Evolutionary conservation across 164 flowering plant species (phyloP).

Genomic region (Santalum album): DNA sequence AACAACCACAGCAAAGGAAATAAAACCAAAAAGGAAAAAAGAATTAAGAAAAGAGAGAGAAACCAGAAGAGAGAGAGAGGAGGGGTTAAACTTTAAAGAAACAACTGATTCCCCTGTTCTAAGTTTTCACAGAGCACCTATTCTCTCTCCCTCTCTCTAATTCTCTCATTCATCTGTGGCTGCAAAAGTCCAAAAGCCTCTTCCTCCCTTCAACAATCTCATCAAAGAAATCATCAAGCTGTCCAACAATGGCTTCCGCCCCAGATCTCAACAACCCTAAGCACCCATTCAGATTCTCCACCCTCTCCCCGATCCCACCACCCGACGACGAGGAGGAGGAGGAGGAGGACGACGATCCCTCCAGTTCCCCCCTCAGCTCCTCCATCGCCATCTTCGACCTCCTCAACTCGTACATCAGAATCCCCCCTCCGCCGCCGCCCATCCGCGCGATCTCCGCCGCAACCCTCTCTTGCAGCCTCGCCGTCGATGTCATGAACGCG

Average conservation of each 20-base stretch:
- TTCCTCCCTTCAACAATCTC: constrained; percentile 96
- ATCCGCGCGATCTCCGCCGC: constrained; percentile 46
- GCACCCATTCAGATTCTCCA: constrained; percentile 38
- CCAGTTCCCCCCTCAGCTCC: constrained; percentile 65
- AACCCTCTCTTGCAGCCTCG: constrained; percentile 67
- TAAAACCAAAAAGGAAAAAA: too few species aligned
- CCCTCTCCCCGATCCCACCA: too few species aligned
- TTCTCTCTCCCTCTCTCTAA: background rate
- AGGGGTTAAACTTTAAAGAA: too few species aligned
- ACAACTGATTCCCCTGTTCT: too few species aligned
- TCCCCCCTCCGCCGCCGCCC: constrained; percentile 36
- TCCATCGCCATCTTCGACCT: constrained; percentile 52
- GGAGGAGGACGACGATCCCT: too few species aligned
- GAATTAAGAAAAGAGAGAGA: too few species aligned
- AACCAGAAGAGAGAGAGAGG: too few species aligned
- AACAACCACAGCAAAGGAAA: too few species aligned
- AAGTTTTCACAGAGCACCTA: too few species aligned
- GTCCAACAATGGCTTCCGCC: constrained; percentile 56
- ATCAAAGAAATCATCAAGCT: constrained; percentile 93
- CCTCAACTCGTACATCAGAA: constrained; percentile 61
- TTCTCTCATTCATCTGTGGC: constrained; percentile 46
- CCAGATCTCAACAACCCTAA: constrained; percentile 67
- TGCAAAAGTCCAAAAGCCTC: constrained; percentile 83
- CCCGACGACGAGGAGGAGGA: too few species aligned
- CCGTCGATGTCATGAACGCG: constrained; percentile 55